Base-by-base conservation (phyloP, 441 rosid genomes). In the Erodium moschatum region DNA sequence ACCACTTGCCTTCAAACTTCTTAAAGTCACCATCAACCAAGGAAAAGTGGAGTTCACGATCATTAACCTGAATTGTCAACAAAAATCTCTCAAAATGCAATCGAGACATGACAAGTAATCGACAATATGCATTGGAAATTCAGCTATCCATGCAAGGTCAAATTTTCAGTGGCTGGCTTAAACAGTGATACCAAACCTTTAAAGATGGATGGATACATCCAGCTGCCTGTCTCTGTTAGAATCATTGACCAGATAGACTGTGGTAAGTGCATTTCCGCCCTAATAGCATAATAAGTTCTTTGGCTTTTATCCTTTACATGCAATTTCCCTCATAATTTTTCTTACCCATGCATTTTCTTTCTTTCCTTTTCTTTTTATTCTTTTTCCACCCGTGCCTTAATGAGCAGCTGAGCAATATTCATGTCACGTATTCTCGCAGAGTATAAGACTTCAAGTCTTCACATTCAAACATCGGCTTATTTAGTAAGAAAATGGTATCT, bases 11-110 rank as follows among this genome's bases (percentile, higher is more conserved):
- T 70, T 94, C 96, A 71, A 94, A 91, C 89, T 94, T 94, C 81
- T 94, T 89, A 78, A 94, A 94, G 80, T 91, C 98, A 38, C 98
- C 98, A 79, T 91, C 98, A 69, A 91, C 96, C 97, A 94, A 89
- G 48, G 88, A 91, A 78, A 94, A 94, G 76, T 76, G 88, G 68
- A 94, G 88, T 67, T 89, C 93, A 24, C 82, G 85, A 66, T 85
- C 82, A 75, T 76, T 81, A 65, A 85, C 84, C 98, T 93, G 80
- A 71, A 72, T 61, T 64, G 68, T 29, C 54, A 64, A 60, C 40
- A 58, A 73, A 46, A 18, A 33, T 44, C 13, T 6, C 16, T 56
- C 21, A 16, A 56, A 16, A 18, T 16, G 61, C 24, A 19, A 56
- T 56, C 11, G 10, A 19, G 27, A 19, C 62, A 56, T 19, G 62